Evolutionary conservation across 75 land plant species (phyloP), one percentile per base, ranked within the genome.

Genomic region (Pinus tabuliformis): DNA sequence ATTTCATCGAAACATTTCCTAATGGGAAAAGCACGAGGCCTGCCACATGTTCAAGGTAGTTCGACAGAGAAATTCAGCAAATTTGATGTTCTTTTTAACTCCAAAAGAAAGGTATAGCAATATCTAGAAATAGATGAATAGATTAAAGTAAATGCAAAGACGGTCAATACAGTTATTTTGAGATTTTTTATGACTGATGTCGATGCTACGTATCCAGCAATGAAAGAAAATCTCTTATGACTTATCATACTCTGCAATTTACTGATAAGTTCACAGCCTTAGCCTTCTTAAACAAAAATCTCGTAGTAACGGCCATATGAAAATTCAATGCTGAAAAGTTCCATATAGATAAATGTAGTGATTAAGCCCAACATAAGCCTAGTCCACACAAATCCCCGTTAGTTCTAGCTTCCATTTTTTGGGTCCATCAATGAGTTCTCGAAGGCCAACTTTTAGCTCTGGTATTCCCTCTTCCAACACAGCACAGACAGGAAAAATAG

Each of bases 401-500:
- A 75, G 13, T 21, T 57, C 61, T 3, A 87, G 78, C 28, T 59
- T 68, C 15, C 52, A 28, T 6, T 45, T 22, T 33, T 83, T 79
- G 18, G 15, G 74, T 4, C 86, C 87, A 75, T 92, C 85, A 13
- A 96, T 81, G 49, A 96, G 84, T 68, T 45, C 74, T 57, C 91
- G 84, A 49, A 96, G 81, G 56, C 95, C 97, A 74, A 28, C 82
- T 83, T 86, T 90, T 1, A 96, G 77, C 82, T 91, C 97, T 11
- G 78, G 58, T 11, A 96, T 58, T 4, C 99, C 99, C 75, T 94
- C 95, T 72, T 83, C 95, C 61, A 96, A 70, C 24, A 94, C 84
- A 58, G 99, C 97, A 82, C 99, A 96, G 11, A 93, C 91, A 42
- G 95, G 97, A 77, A 77, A 90, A 5, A 96, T 78, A 11, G 88